phyloP scores from a whole-genome alignment of 768 basidiomycete genomes.

The Termitomyces eurrhizus region DNA sequence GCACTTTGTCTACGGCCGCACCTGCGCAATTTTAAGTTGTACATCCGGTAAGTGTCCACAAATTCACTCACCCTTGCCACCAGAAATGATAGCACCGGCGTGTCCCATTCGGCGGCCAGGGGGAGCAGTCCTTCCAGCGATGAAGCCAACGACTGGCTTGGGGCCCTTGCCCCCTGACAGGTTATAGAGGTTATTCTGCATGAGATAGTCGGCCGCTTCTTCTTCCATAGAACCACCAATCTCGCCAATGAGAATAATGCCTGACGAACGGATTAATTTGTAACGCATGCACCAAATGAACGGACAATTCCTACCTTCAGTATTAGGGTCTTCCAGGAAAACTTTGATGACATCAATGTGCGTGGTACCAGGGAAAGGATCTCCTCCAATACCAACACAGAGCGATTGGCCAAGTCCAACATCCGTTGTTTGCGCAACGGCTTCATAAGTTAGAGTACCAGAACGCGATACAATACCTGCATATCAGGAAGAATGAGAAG shows the following conservation, averaged over 20 bases:
- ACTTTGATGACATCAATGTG: conserved; percentile 96
- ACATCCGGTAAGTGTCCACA: not conserved
- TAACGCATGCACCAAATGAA: not conserved
- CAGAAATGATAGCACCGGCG: conserved; percentile 96
- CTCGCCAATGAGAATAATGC: conserved; percentile 97
- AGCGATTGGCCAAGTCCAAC: conserved; percentile 96
- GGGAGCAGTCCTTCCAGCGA: conserved; percentile 96
- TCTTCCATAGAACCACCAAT: conserved; percentile 99
- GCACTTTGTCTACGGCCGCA: conserved; percentile 92
- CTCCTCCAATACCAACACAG: conserved; percentile 96
- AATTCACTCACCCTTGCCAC: conserved; percentile 77
- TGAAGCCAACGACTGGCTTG: conserved; percentile 97
- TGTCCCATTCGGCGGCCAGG: conserved; percentile 98
- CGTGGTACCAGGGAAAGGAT: conserved; percentile 94
- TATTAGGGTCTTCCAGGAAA: conserved; percentile 91
- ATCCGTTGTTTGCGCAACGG: conserved; percentile 94
- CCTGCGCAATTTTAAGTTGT: conserved; percentile 33
- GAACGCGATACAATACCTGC: conserved; percentile 92
- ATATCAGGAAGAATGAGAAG: not conserved
- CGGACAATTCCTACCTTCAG: conserved; percentile 59
- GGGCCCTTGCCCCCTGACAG: conserved; percentile 70
- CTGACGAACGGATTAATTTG: conserved; percentile 29
- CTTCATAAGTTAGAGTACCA: conserved; percentile 96
- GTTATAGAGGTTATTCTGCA: conserved; percentile 67
- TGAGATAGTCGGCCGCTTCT: conserved; percentile 93